Evolutionary conservation across 208 protist species (phyloP).

Genomic region (Wallacemonas sp.): DNA sequence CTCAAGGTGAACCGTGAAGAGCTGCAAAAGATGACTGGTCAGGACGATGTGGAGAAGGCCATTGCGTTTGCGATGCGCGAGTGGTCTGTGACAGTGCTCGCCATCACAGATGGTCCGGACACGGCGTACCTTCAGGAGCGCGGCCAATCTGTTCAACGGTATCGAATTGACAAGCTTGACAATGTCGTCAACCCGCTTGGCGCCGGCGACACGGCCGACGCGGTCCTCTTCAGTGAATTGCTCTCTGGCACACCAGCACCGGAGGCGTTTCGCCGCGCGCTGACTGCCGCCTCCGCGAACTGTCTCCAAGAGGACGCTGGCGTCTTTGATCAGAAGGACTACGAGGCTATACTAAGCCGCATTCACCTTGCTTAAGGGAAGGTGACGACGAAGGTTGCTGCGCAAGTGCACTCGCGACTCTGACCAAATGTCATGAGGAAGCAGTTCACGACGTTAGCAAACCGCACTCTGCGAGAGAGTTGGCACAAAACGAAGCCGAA

Average conservation of each 20-base stretch:
- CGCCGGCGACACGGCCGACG: slow-evolving; percentile 32
- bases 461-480: too few relatives aligned
- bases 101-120: slow-evolving; percentile 27
- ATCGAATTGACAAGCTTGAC: slow-evolving; percentile 21
- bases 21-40: slow-evolving; percentile 21
- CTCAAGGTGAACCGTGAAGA: slow-evolving; percentile 36
- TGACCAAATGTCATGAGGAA: too few relatives aligned
- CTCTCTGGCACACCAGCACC: slow-evolving; percentile 5
- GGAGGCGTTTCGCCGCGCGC: slow-evolving; percentile 26
- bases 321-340: slow-evolving; percentile 10
- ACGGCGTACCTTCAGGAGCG: slow-evolving; percentile 22
- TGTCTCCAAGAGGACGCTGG: slow-evolving; percentile 31
- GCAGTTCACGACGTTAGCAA: too few relatives aligned
- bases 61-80: slow-evolving; percentile 24
- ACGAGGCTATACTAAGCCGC: neutral
- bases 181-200: slow-evolving; percentile 31
- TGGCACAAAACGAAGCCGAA: too few relatives aligned
- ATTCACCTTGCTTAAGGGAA: slow-evolving; percentile 84
- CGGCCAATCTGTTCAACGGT: neutral
- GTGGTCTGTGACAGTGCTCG: slow-evolving; percentile 25
- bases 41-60: slow-evolving; percentile 14
- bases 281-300: slow-evolving; percentile 35
- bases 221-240: slow-evolving; percentile 31
- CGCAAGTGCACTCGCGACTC: too few relatives aligned
- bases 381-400: too few relatives aligned